phyloP scores from a whole-genome alignment of 1,139 yeast species.

The Scheffersomyces parashehatae region DNA sequence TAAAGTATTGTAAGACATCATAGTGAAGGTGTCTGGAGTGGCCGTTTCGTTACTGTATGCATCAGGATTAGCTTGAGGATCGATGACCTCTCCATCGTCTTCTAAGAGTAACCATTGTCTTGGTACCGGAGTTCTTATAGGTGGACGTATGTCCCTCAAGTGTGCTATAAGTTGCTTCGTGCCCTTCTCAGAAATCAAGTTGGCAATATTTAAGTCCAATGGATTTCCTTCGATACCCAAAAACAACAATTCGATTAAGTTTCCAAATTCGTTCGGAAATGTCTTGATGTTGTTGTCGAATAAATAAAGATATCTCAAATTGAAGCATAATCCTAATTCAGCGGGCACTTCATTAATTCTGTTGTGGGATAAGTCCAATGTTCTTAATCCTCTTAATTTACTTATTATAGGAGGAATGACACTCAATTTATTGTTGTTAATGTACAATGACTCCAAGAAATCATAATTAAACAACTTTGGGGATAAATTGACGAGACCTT shows the following conservation, averaged over 20 bases:
- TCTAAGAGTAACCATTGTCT: constrained; percentile 82
- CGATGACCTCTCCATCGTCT: constrained; percentile 69
- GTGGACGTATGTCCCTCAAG: constrained; percentile 80
- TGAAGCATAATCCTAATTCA: constrained; percentile 81
- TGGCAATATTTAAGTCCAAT: constrained; percentile 62
- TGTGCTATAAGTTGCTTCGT: constrained; percentile 79
- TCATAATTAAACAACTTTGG: constrained; percentile 77
- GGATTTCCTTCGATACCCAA: constrained; percentile 95
- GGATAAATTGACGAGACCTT: constrained; percentile 70
- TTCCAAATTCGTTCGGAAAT: constrained; percentile 85
- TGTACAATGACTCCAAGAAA: constrained; percentile 82
- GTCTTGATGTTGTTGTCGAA: constrained; percentile 81
- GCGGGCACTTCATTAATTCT: constrained; percentile 68
- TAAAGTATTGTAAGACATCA: constrained; percentile 84
- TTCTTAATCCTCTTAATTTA: constrained; percentile 70
- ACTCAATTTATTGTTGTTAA: constrained; percentile 82
- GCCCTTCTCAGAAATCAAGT: constrained; percentile 77
- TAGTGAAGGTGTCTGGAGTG: constrained; percentile 54
- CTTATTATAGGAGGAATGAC: constrained; percentile 69
- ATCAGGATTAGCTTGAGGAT: constrained; percentile 33
- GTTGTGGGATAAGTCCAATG: constrained; percentile 84
- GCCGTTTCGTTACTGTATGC: constrained; percentile 30
- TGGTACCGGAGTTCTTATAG: constrained; percentile 62
- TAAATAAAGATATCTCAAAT: constrained; percentile 76
- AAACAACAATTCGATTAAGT: constrained; percentile 78